Evolutionary conservation across 768 basidiomycete genomes (phyloP), one percentile per base, ranked within the genome.

Genomic region (Coprinopsis marcescibilis): DNA sequence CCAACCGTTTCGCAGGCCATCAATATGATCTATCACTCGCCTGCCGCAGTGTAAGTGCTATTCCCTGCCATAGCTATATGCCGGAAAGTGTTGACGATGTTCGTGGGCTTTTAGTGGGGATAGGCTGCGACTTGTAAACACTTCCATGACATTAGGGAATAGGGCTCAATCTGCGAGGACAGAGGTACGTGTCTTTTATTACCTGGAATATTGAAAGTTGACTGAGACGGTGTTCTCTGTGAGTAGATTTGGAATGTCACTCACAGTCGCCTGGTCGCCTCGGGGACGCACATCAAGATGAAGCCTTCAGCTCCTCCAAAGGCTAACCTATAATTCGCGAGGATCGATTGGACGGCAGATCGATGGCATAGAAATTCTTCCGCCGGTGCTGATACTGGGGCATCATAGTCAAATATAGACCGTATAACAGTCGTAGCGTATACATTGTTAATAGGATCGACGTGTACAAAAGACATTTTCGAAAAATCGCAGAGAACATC

Each of bases 211-310:
- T 14, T 19, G 25, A 30, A 11, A 8, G 17, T 21, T 36, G 19
- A 24, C 5, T n/a, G 8, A n/a, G n/a, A n/a, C n/a, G n/a, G n/a
- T n/a, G n/a, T n/a, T n/a, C n/a, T n/a, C 14, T 42, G 32, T 24
- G 20, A 13, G 33, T 23, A 81, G 80, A 74, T 82, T 25, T 81
- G 79, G 80, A 79, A 75, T 45, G 58, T 58, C 10, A 78, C 73
- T 2, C 64, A 70, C 50, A 72, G 69, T 48, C 72, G 77, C 13
- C 61, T 82, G 3, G 72, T 77, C 7, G 75, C 71, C 3, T 78
- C 79, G 1, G 79, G 75, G 1, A 67, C 71, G 1, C 78, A 80
- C 36, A 66, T 73, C 45, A 80, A 76, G 51, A 79, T 80, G 78
- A 55, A 62, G 20, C 70, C 78, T 1, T 75, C 76, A 1, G 45